Conservation (phyloP, 306 rosid genomes). For the Quercus berberidifolia region DNA sequence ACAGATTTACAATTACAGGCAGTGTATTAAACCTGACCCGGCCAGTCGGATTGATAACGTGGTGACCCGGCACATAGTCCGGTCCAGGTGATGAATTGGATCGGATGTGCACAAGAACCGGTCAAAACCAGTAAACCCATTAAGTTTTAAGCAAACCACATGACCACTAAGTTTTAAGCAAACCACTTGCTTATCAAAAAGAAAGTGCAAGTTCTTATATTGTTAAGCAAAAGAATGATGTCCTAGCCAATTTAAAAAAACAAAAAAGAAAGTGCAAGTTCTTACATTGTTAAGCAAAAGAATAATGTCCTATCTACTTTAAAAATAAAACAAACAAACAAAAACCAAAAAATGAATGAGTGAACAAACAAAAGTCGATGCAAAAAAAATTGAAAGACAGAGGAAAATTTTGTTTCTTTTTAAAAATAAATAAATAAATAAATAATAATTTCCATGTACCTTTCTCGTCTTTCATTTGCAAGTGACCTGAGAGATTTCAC, state of each 20-base stretch:
- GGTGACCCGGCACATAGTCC: too few species aligned
- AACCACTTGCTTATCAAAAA: too few species aligned
- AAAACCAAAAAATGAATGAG: background rate
- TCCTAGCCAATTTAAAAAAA: too few species aligned
- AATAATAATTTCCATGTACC: constrained; percentile 35
- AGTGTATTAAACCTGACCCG: too few species aligned
- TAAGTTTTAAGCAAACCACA: too few species aligned
- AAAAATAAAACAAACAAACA: background rate
- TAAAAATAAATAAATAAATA: background rate
- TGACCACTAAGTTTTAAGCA: too few species aligned
- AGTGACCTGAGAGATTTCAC: constrained; percentile 81
- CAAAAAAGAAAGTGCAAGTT: background rate
- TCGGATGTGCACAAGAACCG: too few species aligned
- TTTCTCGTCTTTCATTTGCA: constrained; percentile 88
- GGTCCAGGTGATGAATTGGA: too few species aligned
- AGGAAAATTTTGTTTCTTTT: background rate
- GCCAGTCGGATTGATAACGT: too few species aligned
- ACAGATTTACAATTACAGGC: background rate
- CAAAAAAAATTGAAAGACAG: background rate
- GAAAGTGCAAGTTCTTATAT: too few species aligned
- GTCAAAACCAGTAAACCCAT: too few species aligned
- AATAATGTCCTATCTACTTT: background rate
- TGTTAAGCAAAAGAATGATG: background rate
- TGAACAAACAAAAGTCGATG: background rate
- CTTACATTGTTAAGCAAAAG: background rate